These are phyloP conservation scores for Fusarium paranaense DNA, from an alignment of 2,329 filamentous ascomycete species.

Conservation along the genomic window DNA sequence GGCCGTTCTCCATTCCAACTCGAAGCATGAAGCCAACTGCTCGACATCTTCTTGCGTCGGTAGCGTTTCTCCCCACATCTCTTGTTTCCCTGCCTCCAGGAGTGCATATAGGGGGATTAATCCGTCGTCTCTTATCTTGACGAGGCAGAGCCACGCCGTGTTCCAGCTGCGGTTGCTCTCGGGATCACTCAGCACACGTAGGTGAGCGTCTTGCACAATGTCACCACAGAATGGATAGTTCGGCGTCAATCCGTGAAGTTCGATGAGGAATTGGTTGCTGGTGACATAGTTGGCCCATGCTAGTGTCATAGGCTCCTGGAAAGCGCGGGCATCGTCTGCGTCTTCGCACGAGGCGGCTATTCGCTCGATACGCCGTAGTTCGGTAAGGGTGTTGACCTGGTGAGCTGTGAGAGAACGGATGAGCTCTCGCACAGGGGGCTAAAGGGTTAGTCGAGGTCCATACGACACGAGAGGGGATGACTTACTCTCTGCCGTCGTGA, in stretches of 20 bases:
- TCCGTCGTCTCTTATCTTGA: slow-evolving; percentile 72
- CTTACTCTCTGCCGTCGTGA: not conserved
- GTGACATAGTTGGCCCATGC: slow-evolving; percentile 80
- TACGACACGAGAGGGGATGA: not conserved
- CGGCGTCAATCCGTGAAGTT: slow-evolving; percentile 75
- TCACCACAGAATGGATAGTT: slow-evolving; percentile 76
- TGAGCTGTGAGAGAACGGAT: slow-evolving; percentile 74
- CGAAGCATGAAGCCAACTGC: slow-evolving; percentile 71
- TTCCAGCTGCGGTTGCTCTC: slow-evolving; percentile 80
- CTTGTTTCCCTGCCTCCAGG: slow-evolving; percentile 69
- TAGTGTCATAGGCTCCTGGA: slow-evolving; percentile 73
- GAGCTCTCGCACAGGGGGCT: slow-evolving; percentile 70
- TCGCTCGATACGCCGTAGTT: slow-evolving; percentile 78
- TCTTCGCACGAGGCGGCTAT: slow-evolving; percentile 69
- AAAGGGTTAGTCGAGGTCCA: not conserved
- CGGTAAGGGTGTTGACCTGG: slow-evolving; percentile 78
- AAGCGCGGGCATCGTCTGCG: slow-evolving; percentile 68
- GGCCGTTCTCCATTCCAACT: slow-evolving; percentile 74
- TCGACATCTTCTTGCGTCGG: slow-evolving; percentile 68
- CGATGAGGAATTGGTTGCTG: slow-evolving; percentile 75
- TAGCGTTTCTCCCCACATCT: slow-evolving; percentile 75
- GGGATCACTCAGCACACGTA: slow-evolving; percentile 72
- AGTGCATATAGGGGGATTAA: slow-evolving; percentile 72
- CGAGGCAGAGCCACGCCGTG: slow-evolving; percentile 77
- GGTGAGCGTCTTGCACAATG: slow-evolving; percentile 73